phyloP scores from a whole-genome alignment of 805 yeast species.

The Candida chilensis region DNA sequence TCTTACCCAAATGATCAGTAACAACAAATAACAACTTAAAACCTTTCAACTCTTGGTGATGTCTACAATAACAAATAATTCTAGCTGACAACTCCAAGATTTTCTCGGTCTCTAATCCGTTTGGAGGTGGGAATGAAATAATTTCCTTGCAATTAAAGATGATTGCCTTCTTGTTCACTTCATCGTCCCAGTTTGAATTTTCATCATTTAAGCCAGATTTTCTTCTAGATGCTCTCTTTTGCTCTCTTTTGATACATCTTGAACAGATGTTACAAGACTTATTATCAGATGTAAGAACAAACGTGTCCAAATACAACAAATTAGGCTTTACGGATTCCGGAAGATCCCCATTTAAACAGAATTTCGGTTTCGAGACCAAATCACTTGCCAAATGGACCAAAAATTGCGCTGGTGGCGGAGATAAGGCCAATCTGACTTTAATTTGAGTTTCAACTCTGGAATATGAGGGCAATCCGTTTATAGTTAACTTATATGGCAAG shows the following conservation, averaged over 20 bases:
- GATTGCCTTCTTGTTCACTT: slow-evolving; percentile 69
- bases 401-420: slow-evolving; percentile 71
- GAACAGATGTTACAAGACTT: slow-evolving; percentile 68
- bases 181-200: slow-evolving; percentile 69
- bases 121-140: slow-evolving; percentile 59
- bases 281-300: slow-evolving; percentile 53
- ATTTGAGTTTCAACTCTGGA: slow-evolving; percentile 96
- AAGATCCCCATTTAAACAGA: slow-evolving; percentile 49
- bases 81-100: slow-evolving; percentile 53
- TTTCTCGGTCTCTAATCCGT: slow-evolving; percentile 25
- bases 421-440: slow-evolving; percentile 56
- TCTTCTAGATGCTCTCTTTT: slow-evolving; percentile 88
- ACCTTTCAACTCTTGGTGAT: slow-evolving; percentile 84
- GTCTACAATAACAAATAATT: slow-evolving; percentile 92
- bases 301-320: slow-evolving; percentile 65
- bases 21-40: slow-evolving; percentile 66
- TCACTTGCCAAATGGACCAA: slow-evolving; percentile 79
- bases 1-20: slow-evolving; percentile 47
- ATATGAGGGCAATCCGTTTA: slow-evolving; percentile 63
- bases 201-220: slow-evolving; percentile 68
- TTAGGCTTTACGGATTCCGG: slow-evolving; percentile 41
- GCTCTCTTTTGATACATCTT: slow-evolving; percentile 87
- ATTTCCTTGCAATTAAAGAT: slow-evolving; percentile 90
- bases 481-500: slow-evolving; percentile 38
- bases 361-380: slow-evolving; percentile 79